phyloP scores from a whole-genome alignment of 208 protist genomes.

The Leishmania arabica region DNA sequence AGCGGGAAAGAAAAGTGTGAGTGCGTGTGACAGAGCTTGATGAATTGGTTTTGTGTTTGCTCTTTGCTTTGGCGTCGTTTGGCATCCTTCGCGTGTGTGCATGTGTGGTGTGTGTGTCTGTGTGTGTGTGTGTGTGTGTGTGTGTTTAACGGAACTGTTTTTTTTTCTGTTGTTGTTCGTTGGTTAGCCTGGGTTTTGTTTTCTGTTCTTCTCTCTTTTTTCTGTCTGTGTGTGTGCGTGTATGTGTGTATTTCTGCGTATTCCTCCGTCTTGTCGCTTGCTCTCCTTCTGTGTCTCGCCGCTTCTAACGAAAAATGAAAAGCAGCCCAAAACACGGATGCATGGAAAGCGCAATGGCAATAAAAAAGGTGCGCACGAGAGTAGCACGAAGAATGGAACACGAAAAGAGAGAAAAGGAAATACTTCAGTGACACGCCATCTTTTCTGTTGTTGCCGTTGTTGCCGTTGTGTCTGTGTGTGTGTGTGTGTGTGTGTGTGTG shows the following conservation, averaged over 20 bases:
- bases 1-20: neutral
- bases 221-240: neutral
- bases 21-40: neutral
- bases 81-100: no score
- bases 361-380: neutral
- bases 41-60: neutral
- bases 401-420: neutral
- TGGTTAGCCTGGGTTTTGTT: constrained; percentile 1
- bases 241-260: neutral
- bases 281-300: neutral
- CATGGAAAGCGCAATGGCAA: neutral
- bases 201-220: neutral
- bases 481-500: neutral
- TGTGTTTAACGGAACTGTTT: neutral
- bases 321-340: neutral
- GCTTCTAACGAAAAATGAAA: neutral
- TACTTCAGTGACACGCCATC: neutral
- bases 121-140: neutral
- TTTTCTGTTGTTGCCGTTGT: neutral
- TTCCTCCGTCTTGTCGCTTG: neutral
- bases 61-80: neutral
- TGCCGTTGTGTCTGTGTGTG: no score
- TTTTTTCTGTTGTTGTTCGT: neutral
- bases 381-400: no score
- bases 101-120: neutral